Evolutionary conservation across 371 early-diverging fungal genomes (phyloP).

Genomic region (Mortierella sp.): DNA sequence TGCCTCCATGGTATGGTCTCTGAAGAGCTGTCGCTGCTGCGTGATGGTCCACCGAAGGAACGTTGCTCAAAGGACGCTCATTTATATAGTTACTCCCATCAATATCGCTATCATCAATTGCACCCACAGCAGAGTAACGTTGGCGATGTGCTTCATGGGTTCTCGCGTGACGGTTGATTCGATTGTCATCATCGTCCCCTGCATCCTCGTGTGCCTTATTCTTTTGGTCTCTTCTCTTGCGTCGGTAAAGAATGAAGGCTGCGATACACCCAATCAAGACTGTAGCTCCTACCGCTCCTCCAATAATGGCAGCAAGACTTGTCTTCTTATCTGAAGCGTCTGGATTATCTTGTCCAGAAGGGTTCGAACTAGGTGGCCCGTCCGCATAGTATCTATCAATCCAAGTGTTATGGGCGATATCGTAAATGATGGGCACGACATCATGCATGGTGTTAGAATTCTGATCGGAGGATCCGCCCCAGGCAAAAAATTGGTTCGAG

Average conservation of each 20-base stretch:
- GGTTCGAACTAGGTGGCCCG: background rate
- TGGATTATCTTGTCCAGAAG: background rate
- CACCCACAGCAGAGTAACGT: background rate
- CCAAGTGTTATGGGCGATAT: slow-evolving; percentile 18
- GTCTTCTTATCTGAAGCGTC: background rate
- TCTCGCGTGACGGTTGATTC: background rate
- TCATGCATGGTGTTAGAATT: slow-evolving; percentile 26
- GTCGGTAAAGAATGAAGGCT: background rate
- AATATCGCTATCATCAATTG: background rate
- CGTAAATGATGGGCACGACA: slow-evolving; percentile 21
- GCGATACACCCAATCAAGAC: slow-evolving; percentile 4
- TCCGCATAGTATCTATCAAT: background rate
- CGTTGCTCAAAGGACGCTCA: background rate
- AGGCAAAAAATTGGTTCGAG: slow-evolving; percentile 32
- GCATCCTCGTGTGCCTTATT: background rate
- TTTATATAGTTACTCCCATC: background rate
- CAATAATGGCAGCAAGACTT: slow-evolving; percentile 17
- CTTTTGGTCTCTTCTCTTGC: slow-evolving; percentile 2
- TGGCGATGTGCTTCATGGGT: background rate
- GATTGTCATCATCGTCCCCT: slow-evolving; percentile 4
- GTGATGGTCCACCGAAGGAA: background rate
- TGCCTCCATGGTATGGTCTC: background rate
- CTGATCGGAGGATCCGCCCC: slow-evolving; percentile 32
- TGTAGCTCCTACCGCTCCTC: slow-evolving; percentile 7
- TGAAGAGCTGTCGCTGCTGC: background rate